phyloP scores from a whole-genome alignment of 805 yeast genomes.

The Candida loeiensis region DNA sequence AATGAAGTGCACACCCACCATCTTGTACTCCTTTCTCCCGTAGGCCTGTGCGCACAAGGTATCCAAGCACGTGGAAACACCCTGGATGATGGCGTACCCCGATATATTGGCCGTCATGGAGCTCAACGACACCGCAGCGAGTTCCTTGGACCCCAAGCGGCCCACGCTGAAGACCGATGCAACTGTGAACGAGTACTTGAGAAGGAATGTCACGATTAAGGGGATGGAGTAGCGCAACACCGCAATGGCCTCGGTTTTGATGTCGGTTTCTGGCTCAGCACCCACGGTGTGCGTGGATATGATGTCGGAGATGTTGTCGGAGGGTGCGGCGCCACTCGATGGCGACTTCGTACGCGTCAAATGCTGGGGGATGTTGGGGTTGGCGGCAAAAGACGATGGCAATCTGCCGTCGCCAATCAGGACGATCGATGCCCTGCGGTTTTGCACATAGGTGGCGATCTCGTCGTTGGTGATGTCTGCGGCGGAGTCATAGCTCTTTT shows the following conservation, averaged over 20 bases:
- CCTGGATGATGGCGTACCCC: slow-evolving; percentile 72
- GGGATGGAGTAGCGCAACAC: slow-evolving; percentile 49
- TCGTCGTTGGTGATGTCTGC: slow-evolving; percentile 30
- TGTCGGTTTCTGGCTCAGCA: slow-evolving; percentile 44
- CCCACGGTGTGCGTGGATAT: slow-evolving; percentile 23
- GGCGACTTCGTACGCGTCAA: slow-evolving; percentile 15
- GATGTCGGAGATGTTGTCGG: slow-evolving; percentile 18
- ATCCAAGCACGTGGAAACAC: slow-evolving; percentile 74
- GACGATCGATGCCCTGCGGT: slow-evolving; percentile 37
- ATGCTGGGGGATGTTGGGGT: slow-evolving; percentile 13
- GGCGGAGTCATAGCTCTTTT: slow-evolving; percentile 2
- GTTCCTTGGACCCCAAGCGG: slow-evolving; percentile 62
- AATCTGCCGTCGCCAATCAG: slow-evolving; percentile 23
- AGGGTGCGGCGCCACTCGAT: slow-evolving; percentile 4
- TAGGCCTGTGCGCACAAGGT: slow-evolving; percentile 77
- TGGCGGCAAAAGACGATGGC: slow-evolving; percentile 8
- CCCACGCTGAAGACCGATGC: slow-evolving; percentile 79
- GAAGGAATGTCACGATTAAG: slow-evolving; percentile 58
- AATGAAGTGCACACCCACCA: slow-evolving; percentile 67
- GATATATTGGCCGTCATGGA: slow-evolving; percentile 77
- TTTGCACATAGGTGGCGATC: slow-evolving; percentile 36
- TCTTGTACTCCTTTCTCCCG: slow-evolving; percentile 60
- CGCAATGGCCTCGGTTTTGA: slow-evolving; percentile 36
- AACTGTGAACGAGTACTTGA: slow-evolving; percentile 70
- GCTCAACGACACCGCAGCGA: slow-evolving; percentile 73